A percentile compares a stretch with the other conserved stretches of the same genome.
Evolutionary conservation across 768 basidiomycete species (phyloP).

Genomic region (Suillus hirtellus): DNA sequence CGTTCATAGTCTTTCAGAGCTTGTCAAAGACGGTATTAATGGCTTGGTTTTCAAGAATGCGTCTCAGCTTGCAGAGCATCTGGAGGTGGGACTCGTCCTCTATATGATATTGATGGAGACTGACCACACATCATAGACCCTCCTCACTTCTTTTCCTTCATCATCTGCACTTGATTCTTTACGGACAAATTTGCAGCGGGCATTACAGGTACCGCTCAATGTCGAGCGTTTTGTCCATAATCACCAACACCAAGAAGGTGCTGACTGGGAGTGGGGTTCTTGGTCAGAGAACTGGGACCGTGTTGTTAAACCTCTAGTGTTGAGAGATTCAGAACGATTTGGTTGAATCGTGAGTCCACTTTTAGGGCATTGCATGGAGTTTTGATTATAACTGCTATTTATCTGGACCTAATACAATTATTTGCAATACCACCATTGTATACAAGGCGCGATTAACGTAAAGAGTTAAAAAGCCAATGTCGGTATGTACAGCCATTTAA

Average conservation of each 20-base stretch:
- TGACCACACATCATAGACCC: constrained; percentile 38
- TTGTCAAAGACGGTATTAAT: constrained; percentile 83
- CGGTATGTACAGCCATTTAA: too few relatives aligned
- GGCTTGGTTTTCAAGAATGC: constrained; percentile 77
- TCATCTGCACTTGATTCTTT: constrained; percentile 51
- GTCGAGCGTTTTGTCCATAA: constrained; percentile 22
- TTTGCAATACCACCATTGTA: neutral
- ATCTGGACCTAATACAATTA: neutral
- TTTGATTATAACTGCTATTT: neutral
- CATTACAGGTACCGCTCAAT: constrained; percentile 30
- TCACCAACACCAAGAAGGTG: constrained; percentile 23
- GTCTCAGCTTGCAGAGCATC: constrained; percentile 64
- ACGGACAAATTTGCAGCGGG: constrained; percentile 46
- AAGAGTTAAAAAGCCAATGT: too few relatives aligned
- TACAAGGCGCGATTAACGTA: neutral
- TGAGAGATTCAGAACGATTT: constrained; percentile 31
- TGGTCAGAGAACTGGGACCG: constrained; percentile 89
- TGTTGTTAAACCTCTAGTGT: constrained; percentile 59
- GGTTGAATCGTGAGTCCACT: constrained; percentile 12
- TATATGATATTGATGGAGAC: neutral
- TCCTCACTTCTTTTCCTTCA: constrained; percentile 62
- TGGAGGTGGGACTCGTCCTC: constrained; percentile 44
- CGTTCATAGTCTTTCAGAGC: constrained; percentile 68
- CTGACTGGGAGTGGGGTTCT: constrained; percentile 59
- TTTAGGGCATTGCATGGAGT: neutral